Evolutionary conservation across 345 rosid species (phyloP), one percentile per base, ranked within the genome.

Genomic region (Rhodamnia argentea): DNA sequence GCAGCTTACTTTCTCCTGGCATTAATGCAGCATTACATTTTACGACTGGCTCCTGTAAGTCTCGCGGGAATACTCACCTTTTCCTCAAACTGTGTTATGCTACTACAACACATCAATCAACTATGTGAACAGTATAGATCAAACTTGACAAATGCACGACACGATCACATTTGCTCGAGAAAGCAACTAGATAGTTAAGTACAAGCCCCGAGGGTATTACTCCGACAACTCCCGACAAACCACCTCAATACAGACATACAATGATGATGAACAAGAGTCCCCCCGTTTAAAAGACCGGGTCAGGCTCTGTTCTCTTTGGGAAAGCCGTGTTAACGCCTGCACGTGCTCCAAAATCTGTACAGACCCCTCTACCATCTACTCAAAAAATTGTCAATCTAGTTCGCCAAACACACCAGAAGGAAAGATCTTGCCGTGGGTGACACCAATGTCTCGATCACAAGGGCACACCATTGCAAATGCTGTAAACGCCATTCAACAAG

Each of bases 381-480:
- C 26, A 29, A 83, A 83, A 83, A 83, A 83, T 27, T 29, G 84
- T 83, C 81, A 37, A 70, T 70, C 81, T 70, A 70, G 81, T 26
- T 37, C 81, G 40, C 81, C 47, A 37, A 70, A 70, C 81, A 70
- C 4, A 2, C 81, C 47, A 18, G 7, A 70, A 37, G 81, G 24
- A 70, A 70, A 70, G 81, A 70, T 70, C 47, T 18, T 70, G 81
- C 47, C 81, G 26, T 18, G 81, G 22, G 15, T 5, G 26, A 53
- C n/a, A n/a, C 47, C 42, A 1, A 26, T 2, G 40, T 37, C 84
- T 83, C 84, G 50, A 87, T 91, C 91, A 96, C 86, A 90, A 89
- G 87, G 87, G 93, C 91, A 96, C 90, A n/a, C 95, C 88, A 47
- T 92, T 94, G 87, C 94, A 92, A 42, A 88, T 87, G 86, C 86